Evolutionary conservation across 2,329 filamentous ascomycete genomes (phyloP), one percentile per base, ranked within the genome.

Genomic region (Fusarium sp.): DNA sequence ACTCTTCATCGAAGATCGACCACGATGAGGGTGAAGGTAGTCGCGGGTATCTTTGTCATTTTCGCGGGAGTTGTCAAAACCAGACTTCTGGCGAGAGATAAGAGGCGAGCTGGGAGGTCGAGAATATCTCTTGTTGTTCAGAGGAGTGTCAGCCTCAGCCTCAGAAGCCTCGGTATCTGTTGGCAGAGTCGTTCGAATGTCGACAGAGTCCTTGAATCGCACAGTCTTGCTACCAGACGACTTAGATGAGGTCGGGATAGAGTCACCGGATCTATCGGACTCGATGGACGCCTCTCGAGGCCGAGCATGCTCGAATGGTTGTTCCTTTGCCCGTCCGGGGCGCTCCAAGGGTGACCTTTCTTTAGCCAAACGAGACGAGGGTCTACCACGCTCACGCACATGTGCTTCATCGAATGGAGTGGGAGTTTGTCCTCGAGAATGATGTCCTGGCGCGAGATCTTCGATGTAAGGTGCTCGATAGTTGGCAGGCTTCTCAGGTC

Each of bases 381-480:
- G 45, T n/a, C 64, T 18, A 9, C 68, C 62, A 10, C 31, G 11
- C 6, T 40, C 56, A 14, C 27, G 33, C n/a, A 27, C 29, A 22
- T 63, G 63, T 27, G 18, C 31, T 25, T 61, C 18, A 6, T 67
- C 66, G 5, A 36, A 52, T 25, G 58, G 36, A 16, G 29, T 63
- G 1, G 70, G 66, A 1, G 58, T 63, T 3, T 33, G 36, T 45
- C 38, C 10, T 33, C 59, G 58, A 22, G 62, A 74, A 14, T 52
- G 63, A 45, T 64, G 58, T 20, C 62, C 66, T 9, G 77, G 77
- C 13, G 42, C 31, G 2, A 70, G 59, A 45, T 80, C 78, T 66
- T 81, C 79, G 27, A 81, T 71, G 52, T 79, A 80, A 29, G 79
- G 79, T 11, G 78, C 50, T 33, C 71, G 75, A 40, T 80, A 80